Conservation (phyloP, 2,329 filamentous ascomycete species). For the Stachybotrys echinatus region DNA sequence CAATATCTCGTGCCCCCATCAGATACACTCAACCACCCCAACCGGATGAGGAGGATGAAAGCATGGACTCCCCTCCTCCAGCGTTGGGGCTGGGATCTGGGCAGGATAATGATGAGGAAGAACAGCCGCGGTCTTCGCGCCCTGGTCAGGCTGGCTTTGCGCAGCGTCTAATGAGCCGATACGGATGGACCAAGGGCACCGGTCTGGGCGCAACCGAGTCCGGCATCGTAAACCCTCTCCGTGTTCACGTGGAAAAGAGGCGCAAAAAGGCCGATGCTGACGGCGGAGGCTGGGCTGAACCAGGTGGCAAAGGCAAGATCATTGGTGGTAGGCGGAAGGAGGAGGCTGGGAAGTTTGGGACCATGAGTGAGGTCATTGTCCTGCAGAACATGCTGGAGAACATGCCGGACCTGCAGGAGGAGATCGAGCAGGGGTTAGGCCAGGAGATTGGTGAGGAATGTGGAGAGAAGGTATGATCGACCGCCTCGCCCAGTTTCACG, state of each 20-base stretch:
- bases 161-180: constrained; percentile 83
- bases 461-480: constrained; percentile 58
- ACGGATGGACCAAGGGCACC: constrained; percentile 85
- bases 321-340: constrained; percentile 65
- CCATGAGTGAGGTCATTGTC: constrained; percentile 78
- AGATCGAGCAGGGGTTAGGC: constrained; percentile 70
- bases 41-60: background rate
- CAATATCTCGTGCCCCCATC: constrained; percentile 73
- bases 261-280: constrained; percentile 75
- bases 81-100: constrained; percentile 27
- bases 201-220: constrained; percentile 78
- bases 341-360: constrained; percentile 51
- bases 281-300: constrained; percentile 70
- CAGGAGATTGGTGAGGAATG: constrained; percentile 97
- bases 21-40: constrained; percentile 50
- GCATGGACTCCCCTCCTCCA: constrained; percentile 32
- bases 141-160: constrained; percentile 84
- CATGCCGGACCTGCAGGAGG: constrained; percentile 69
- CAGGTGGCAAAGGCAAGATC: constrained; percentile 69
- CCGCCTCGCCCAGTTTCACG: background rate
- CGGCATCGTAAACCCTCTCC: constrained; percentile 80
- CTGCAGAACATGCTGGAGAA: constrained; percentile 81
- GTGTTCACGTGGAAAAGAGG: constrained; percentile 79
- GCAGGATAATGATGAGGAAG: constrained; percentile 32
- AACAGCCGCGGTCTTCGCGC: constrained; percentile 51